Evolutionary conservation across 495 filamentous ascomycete species (phyloP), one percentile per base, ranked within the genome.

Genomic region (Aeminium ludgeri): DNA sequence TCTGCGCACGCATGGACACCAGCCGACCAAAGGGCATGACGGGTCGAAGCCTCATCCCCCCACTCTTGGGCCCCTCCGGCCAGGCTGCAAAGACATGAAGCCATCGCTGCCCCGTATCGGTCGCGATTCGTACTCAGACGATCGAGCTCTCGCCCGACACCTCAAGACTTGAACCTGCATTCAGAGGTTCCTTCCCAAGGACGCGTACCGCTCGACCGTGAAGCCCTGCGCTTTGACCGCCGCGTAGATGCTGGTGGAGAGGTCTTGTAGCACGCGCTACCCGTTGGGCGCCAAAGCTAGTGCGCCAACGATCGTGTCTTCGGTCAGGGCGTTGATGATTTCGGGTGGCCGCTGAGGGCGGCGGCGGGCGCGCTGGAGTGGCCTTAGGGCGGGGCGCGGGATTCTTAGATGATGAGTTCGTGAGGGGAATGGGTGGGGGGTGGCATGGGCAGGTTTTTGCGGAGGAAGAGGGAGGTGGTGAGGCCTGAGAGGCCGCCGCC

Each of bases 401-500:
- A 58, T 59, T 67, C 57, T 48, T 63, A 62, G 39, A 65, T 61
- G 12, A 15, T 30, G 44, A 65, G 55, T 8, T 49, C 38, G 23
- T 65, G 59, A 20, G 46, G 36, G 20, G 29, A 20, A 10, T 38
- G 37, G 7, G 46, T 31, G 18, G 51, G 27, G 15, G 57, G 44
- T 10, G 44, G 44, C 16, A 41, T 20, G 20, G 63, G 62, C 10
- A 72, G 59, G 50, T 66, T 58, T 41, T 71, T 69, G 33, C 55
- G 55, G 10, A 74, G 61, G 23, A 55, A 54, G n/a, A 72, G 59
- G 40, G 70, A 70, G 28, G 57, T 54, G 6, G 65, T 35, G 15
- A 65, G 60, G 25, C 70, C 70, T 32, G 58, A 49, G 43, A 72
- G 67, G 31, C 70, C 70, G 30, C 53, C 69, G 34, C 70, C 70